Evolutionary conservation across 2,329 filamentous ascomycete genomes (phyloP).

Genomic region (Tolypocladium guangdongense): DNA sequence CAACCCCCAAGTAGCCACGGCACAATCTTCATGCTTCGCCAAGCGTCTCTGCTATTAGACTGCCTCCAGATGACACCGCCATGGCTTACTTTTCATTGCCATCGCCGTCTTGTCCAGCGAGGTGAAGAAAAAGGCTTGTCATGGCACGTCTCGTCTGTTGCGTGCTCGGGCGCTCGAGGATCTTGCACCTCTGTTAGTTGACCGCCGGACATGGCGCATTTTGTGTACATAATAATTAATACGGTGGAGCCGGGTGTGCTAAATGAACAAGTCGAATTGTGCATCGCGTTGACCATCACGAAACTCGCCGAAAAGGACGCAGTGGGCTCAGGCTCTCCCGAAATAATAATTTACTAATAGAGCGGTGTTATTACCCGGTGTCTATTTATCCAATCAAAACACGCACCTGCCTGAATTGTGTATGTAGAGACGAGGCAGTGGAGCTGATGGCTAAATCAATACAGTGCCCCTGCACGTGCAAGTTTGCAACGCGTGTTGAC

Average conservation of each 20-base stretch:
- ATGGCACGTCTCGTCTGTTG: not conserved
- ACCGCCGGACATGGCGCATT: not conserved
- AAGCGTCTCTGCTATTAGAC: not conserved
- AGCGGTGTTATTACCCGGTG: not conserved
- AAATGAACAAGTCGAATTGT: not conserved
- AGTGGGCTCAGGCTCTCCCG: not conserved
- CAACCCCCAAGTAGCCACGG: too few relatives aligned
- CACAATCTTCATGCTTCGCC: not conserved
- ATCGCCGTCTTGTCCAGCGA: not conserved
- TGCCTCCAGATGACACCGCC: not conserved
- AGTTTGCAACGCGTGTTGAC: conserved; percentile 20
- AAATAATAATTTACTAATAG: too few relatives aligned
- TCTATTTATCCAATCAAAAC: not conserved
- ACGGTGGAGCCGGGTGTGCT: not conserved
- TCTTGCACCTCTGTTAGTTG: not conserved
- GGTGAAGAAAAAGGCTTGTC: not conserved
- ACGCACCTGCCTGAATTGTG: not conserved
- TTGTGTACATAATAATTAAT: too few relatives aligned
- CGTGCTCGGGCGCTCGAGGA: not conserved
- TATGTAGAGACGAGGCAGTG: not conserved
- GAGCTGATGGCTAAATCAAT: not conserved
- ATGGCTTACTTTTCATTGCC: not conserved
- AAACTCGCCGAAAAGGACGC: not conserved
- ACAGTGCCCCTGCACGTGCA: conserved; percentile 10
- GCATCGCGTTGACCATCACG: not conserved